These are phyloP conservation scores for Stagonosporopsis vannaccii DNA, from an alignment of 2,329 filamentous ascomycete species.

Conservation along the genomic window DNA sequence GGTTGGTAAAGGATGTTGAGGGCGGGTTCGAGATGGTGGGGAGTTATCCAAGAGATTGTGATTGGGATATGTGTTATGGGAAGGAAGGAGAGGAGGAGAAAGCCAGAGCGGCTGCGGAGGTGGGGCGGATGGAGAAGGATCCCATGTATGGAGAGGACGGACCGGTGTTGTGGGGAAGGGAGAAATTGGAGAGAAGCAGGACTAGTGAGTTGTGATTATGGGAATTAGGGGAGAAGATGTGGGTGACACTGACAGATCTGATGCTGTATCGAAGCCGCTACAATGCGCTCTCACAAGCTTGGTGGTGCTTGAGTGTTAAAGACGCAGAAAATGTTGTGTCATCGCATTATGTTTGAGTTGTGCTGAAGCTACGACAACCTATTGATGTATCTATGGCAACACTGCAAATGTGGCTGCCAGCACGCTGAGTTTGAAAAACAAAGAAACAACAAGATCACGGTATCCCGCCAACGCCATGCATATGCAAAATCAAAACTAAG, in stretches of 20 bases:
- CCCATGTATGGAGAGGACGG: conserved; percentile 55
- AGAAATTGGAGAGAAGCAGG: conserved; percentile 24
- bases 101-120: conserved; percentile 55
- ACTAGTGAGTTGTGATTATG: background rate
- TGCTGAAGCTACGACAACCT: background rate
- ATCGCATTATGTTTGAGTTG: background rate
- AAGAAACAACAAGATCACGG: conserved; percentile 1
- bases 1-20: conserved; percentile 64
- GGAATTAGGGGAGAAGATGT: background rate
- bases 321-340: background rate
- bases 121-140: conserved; percentile 67
- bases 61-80: conserved; percentile 77
- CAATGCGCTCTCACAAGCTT: background rate
- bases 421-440: background rate
- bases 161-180: conserved; percentile 32
- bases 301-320: background rate
- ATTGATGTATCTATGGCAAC: background rate
- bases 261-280: background rate
- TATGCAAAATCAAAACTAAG: conserved; percentile 21
- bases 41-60: conserved; percentile 64
- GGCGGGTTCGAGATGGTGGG: conserved; percentile 72
- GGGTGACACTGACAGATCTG: background rate
- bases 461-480: conserved; percentile 17
- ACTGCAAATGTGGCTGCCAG: background rate
- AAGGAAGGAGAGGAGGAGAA: conserved; percentile 62